Base-by-base conservation (phyloP, 345 rosid genomes). In the Salix udensis region DNA sequence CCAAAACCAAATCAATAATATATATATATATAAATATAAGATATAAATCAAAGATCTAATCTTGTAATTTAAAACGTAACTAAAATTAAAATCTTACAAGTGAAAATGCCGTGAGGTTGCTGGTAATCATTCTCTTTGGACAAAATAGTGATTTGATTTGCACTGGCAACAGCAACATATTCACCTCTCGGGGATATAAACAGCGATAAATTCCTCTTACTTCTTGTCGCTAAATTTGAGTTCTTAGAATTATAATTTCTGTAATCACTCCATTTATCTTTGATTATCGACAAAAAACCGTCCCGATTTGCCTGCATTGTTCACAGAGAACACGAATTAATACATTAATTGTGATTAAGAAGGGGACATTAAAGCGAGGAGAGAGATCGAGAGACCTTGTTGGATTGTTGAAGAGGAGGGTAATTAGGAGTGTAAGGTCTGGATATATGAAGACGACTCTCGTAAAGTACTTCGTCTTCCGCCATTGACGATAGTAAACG, bases 111-210 rank as follows among this genome's bases (percentile, higher is more conserved):
- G 76, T 73, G 88, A 2, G 99, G 92, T 71, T 87, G 83, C 80
- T 65, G 80, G 81, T 86, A 96, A 84, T 88, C 94, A 79, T 93
- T 91, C 76, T 89, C 90, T 88, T 85, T 91, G 62, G 76, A 79
- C 79, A 96, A 86, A 71, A 96, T 84, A 2, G 92, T 92, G 60
- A 96, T 86, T 28, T 87, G 92, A 84, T 88, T 86, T 26, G 87
- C 96, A 19, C 90, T 81, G 74, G 96, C 91, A 71, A 93, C 97
- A 68, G 99, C 96, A 7, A 96, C 90, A 36, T 84, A 82, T 70
- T 96, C 94, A 65, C 96, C 97, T 67, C 88, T 85, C 3, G 88
- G 88, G 24, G 99, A 96, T 70, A 93, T 52, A 77, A 93, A 88
- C 80, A 96, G 73, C 12, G 92, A 90, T 18, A 77, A 71, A 5